Evolutionary conservation across 2,329 filamentous ascomycete genomes (phyloP).

Genomic region (Diplocarpon rosae): DNA sequence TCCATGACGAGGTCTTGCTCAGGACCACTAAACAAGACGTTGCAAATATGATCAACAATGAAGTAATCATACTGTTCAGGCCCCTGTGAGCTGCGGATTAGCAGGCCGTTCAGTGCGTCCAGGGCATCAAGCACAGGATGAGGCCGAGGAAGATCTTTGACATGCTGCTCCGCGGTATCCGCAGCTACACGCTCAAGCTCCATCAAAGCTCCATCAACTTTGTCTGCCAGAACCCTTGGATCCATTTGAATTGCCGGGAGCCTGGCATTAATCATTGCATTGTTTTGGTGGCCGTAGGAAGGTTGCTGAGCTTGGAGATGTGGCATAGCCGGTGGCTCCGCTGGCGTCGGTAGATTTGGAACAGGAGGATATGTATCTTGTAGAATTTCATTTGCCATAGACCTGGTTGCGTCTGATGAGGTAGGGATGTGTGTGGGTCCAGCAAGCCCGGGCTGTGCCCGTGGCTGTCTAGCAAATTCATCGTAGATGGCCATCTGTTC

Average conservation of each 20-base stretch:
- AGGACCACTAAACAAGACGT: constrained; percentile 41
- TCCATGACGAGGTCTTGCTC: constrained; percentile 46
- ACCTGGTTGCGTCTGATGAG: constrained; percentile 48
- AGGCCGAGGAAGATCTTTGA: constrained; percentile 44
- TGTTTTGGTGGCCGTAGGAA: constrained; percentile 44
- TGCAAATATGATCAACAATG: constrained; percentile 48
- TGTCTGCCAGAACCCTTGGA: constrained; percentile 39
- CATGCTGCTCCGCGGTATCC: constrained; percentile 47
- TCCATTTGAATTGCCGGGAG: constrained; percentile 36
- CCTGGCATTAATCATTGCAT: constrained; percentile 40
- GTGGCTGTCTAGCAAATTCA: constrained; percentile 81
- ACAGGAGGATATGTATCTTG: constrained; percentile 49
- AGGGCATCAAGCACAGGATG: constrained; percentile 51
- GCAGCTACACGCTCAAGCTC: constrained; percentile 45
- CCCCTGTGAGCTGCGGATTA: constrained; percentile 51
- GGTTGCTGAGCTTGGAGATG: constrained; percentile 41
- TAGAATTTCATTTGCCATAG: constrained; percentile 51
- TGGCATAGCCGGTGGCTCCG: constrained; percentile 44
- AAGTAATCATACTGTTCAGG: constrained; percentile 49
- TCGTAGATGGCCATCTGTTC: constrained; percentile 96
- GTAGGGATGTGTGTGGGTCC: constrained; percentile 45
- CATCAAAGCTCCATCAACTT: constrained; percentile 45
- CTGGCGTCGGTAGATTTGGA: constrained; percentile 46
- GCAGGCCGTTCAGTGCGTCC: constrained; percentile 48
- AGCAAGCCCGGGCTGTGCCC: constrained; percentile 45